phyloP scores from a whole-genome alignment of 1,139 yeast genomes.

The Magnusiomyces ingens region DNA sequence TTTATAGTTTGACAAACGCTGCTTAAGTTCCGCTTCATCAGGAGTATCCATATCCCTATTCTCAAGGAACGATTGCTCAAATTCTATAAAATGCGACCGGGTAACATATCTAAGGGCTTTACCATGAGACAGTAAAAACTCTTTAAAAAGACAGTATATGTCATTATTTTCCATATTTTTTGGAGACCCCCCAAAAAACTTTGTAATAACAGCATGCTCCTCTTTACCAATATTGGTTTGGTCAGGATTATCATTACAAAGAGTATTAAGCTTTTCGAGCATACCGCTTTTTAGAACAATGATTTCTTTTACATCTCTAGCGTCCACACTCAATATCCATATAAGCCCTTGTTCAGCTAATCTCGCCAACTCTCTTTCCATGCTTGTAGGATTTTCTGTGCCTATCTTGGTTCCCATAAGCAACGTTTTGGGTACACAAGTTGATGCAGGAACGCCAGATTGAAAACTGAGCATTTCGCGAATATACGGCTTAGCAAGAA shows the following conservation, averaged over 20 bases:
- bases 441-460: too few relatives aligned
- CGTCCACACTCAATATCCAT: constrained; percentile 1
- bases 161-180: not conserved
- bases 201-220: too few relatives aligned
- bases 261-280: not conserved
- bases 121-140: not conserved
- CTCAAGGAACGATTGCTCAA: not conserved
- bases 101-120: not conserved
- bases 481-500: too few relatives aligned
- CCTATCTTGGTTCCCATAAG: constrained; percentile 1
- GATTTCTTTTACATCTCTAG: constrained; percentile 2
- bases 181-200: not conserved
- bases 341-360: not conserved
- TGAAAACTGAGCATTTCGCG: too few relatives aligned
- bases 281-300: not conserved
- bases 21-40: too few relatives aligned
- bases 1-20: too few relatives aligned
- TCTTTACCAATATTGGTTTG: too few relatives aligned
- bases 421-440: constrained; percentile 1
- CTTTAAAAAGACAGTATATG: not conserved
- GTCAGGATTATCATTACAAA: not conserved
- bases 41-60: too few relatives aligned
- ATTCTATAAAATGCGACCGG: not conserved
- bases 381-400: not conserved
- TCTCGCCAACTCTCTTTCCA: not conserved